Percentiles rank a stretch among this genome's conserved stretches.
Conservation (phyloP, 2,329 filamentous ascomycete species). For the Apiospora malaysiana region DNA sequence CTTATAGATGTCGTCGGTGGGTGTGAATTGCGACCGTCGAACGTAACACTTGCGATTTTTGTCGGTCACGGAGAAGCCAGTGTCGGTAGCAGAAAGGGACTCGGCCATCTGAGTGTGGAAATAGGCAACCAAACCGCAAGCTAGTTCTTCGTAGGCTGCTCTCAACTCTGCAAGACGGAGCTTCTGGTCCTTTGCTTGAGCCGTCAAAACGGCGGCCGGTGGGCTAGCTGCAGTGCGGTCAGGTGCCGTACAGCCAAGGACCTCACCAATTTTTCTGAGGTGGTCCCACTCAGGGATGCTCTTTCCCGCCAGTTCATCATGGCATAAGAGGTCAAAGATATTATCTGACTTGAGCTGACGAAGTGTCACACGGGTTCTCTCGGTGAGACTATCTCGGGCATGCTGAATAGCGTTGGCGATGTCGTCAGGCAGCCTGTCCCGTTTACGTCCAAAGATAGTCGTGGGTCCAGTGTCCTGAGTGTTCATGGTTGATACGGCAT, state of each 20-base stretch:
- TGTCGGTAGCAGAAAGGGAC: neutral
- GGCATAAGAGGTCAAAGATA: neutral
- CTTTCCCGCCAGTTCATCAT: neutral
- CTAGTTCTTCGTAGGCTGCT: neutral
- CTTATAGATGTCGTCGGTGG: conserved; percentile 21
- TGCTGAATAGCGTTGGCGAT: conserved; percentile 64
- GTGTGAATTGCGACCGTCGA: conserved; percentile 15
- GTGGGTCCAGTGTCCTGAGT: neutral
- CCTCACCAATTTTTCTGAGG: neutral
- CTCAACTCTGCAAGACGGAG: neutral
- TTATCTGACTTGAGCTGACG: neutral
- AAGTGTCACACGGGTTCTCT: conserved; percentile 39
- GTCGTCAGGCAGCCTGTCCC: conserved; percentile 58
- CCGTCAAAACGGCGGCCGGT: neutral
- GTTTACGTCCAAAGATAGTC: conserved; percentile 52
- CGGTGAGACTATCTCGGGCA: conserved; percentile 36
- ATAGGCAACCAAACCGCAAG: neutral
- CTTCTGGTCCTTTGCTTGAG: neutral
- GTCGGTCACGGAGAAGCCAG: conserved; percentile 23
- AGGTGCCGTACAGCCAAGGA: neutral
- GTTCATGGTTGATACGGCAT: neutral
- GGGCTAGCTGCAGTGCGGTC: neutral
- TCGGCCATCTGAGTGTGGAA: neutral
- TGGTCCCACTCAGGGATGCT: conserved; percentile 1
- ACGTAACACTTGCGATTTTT: conserved; percentile 31